phyloP scores from a whole-genome alignment of 2,329 filamentous ascomycete species.

The Cladosporium sp. region DNA sequence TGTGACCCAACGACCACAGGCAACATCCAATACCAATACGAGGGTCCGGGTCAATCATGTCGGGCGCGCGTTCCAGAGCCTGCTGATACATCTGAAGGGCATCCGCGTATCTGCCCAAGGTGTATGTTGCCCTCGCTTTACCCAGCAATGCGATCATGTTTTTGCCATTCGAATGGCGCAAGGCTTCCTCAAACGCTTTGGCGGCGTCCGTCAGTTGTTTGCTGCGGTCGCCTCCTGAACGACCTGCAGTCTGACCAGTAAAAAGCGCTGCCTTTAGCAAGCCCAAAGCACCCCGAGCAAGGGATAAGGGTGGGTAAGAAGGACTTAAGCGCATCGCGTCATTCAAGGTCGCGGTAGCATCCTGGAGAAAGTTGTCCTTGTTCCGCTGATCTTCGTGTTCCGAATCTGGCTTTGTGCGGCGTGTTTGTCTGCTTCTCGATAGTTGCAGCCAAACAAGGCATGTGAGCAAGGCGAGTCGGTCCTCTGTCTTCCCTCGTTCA shows the following conservation, averaged over 20 bases:
- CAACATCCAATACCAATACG: slow-evolving; percentile 94
- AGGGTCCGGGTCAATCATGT: slow-evolving; percentile 86
- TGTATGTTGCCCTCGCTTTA: slow-evolving; percentile 79
- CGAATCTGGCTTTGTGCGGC: slow-evolving; percentile 54
- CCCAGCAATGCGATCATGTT: slow-evolving; percentile 93
- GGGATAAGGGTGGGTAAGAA: slow-evolving; percentile 80
- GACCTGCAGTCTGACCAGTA: slow-evolving; percentile 8
- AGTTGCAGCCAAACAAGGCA: slow-evolving; percentile 88
- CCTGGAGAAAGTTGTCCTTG: slow-evolving; percentile 87
- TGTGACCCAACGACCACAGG: slow-evolving; percentile 93
- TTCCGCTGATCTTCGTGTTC: slow-evolving; percentile 68
- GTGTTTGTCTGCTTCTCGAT: slow-evolving; percentile 79
- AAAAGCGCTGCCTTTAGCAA: slow-evolving; percentile 75
- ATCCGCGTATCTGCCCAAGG: slow-evolving; percentile 77
- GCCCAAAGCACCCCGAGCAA: slow-evolving; percentile 83
- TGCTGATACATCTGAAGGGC: slow-evolving; percentile 81
- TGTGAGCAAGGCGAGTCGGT: slow-evolving; percentile 77
- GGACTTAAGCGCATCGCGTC: slow-evolving; percentile 94
- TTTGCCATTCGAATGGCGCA: slow-evolving; percentile 72
- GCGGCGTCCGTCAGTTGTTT: slow-evolving; percentile 50
- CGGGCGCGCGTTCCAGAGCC: slow-evolving; percentile 76
- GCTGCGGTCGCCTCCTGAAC: slow-evolving; percentile 1
- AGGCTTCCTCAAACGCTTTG: slow-evolving; percentile 92
- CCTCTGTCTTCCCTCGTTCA: slow-evolving; percentile 58
- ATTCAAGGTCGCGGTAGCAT: slow-evolving; percentile 86